Conservation (phyloP, 345 rosid genomes). For the Pseudoturritis turrita region DNA sequence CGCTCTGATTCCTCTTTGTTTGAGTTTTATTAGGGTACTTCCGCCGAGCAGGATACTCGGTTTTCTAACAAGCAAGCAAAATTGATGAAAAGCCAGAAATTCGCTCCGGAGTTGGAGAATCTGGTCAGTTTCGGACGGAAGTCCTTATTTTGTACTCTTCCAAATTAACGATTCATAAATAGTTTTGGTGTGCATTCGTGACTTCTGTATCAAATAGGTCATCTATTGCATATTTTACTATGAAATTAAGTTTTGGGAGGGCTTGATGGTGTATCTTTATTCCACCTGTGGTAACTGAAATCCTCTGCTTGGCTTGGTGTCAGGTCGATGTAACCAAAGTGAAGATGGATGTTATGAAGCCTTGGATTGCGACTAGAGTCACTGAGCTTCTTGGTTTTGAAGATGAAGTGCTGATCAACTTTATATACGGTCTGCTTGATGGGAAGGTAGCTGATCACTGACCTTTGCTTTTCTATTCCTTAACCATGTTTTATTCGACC, state of each 20-base stretch:
- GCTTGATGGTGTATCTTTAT: not conserved
- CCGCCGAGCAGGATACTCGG: conserved; percentile 97
- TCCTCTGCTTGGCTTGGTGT: conserved; percentile 4
- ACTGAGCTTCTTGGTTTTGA: conserved; percentile 96
- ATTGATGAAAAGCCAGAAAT: conserved; percentile 89
- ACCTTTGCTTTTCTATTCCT: not conserved
- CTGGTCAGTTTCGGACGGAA: conserved; percentile 59
- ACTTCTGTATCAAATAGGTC: not conserved
- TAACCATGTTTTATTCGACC: not conserved
- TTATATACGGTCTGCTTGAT: conserved; percentile 89
- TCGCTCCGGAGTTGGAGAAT: conserved; percentile 77
- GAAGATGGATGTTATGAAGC: conserved; percentile 90
- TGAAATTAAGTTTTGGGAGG: not conserved
- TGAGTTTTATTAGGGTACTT: conserved; percentile 66
- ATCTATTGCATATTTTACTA: not conserved
- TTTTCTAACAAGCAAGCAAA: conserved; percentile 99
- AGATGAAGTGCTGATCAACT: conserved; percentile 97
- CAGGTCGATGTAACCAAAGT: conserved; percentile 88
- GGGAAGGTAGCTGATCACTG: conserved; percentile 51
- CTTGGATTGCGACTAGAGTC: conserved; percentile 93
- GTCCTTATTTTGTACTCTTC: too few relatives aligned
- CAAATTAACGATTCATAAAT: not conserved
- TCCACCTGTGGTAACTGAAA: not conserved
- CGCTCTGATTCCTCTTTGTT: not conserved
- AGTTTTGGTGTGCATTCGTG: not conserved